phyloP scores from a whole-genome alignment of 306 rosid genomes.

The Castanospermum australe region DNA sequence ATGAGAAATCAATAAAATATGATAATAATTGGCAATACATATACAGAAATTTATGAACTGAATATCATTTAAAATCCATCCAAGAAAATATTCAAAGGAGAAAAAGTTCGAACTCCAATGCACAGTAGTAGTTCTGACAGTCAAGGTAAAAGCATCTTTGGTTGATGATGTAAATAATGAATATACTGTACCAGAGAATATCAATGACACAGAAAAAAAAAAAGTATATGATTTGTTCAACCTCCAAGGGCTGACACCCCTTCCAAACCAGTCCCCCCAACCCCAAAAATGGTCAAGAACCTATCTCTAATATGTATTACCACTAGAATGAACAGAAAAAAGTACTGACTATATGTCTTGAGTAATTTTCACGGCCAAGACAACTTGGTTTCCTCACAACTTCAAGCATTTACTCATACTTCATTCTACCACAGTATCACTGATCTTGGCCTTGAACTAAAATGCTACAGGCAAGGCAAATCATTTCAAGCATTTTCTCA shows the following conservation, averaged over 20 bases:
- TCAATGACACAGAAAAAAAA: not conserved
- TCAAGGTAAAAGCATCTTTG: too few relatives aligned
- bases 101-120: too few relatives aligned
- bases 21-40: not conserved
- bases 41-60: not conserved
- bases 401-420: not conserved
- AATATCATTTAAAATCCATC: constrained; percentile 4
- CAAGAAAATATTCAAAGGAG: not conserved
- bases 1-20: not conserved
- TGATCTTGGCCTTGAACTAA: not conserved
- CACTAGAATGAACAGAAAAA: not conserved
- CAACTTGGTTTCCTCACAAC: not conserved
- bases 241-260: not conserved
- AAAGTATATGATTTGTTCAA: not conserved
- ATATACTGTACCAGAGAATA: not conserved
- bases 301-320: not conserved
- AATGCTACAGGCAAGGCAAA: not conserved
- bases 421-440: not conserved
- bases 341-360: not conserved
- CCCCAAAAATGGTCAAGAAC: not conserved
- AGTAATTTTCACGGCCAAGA: not conserved
- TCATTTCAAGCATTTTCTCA: not conserved
- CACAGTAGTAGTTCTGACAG: too few relatives aligned
- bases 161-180: not conserved
- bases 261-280: too few relatives aligned